Base-by-base conservation (phyloP, 2,329 filamentous ascomycete genomes). In the Colletotrichum aenigma region DNA sequence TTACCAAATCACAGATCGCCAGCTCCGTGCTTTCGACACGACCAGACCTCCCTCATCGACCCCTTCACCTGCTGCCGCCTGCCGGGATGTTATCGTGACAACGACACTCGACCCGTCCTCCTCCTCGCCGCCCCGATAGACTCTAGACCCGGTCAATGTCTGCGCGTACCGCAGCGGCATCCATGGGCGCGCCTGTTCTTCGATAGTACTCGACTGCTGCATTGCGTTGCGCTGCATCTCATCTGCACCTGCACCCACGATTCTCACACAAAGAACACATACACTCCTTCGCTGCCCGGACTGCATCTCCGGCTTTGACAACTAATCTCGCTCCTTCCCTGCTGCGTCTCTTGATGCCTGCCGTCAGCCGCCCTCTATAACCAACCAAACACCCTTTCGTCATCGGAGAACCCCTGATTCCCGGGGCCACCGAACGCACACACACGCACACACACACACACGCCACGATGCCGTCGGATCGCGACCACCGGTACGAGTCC, bases 401-500 rank as follows among this genome's bases (percentile, higher is more conserved):
- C 24, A 30, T 55, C 30, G 13, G 60, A 38, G 7, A 66, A 18
- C 28, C 60, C 28, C 36, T 43, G 36, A 55, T 55, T 66, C 38
- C 34, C 38, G 60, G 61, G 9, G 10, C 18, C 32, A 10, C 43
- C 28, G 70, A 30, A 36, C 13, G 48, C 55, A 56, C 48, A 32
- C 56, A 15, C n/a, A n/a, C n/a, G n/a, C n/a, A n/a, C n/a, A n/a
- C n/a, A n/a, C 34, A 36, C 34, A 43, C 38, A 48, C 18, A 48
- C 16, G 21, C 30, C 28, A 76, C 66, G 18, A 78, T 78, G 77
- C 77, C 77, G 24, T 73, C 66, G 55, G 72, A 78, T 64, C 69
- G 72, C 61, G 70, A 70, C 52, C 77, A 78, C 48, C 75, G 69
- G 71, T 87, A 87, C 80, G 84, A 87, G 67, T 85, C 85, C 67